Evolutionary conservation across 2,329 filamentous ascomycete genomes (phyloP), one percentile per base, ranked within the genome.

Genomic region (Pezicula neosporulosa): DNA sequence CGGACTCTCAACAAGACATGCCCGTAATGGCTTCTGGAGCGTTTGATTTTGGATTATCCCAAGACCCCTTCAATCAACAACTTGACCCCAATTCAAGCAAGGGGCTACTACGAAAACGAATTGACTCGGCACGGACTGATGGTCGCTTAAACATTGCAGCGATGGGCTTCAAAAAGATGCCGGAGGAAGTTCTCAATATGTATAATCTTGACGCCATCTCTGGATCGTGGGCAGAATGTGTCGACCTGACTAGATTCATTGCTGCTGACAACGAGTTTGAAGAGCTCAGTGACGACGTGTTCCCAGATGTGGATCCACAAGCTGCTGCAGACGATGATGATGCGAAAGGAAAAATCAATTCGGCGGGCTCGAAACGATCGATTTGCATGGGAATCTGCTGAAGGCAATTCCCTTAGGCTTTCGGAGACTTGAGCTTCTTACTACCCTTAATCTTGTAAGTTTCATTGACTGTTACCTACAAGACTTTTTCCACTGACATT

Each of bases 241-340:
- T 97, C 10, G 93, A 97, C 64, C 72, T 97, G 43, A 87, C 86
- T 1, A 84, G 87, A 54, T 84, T 97, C 46, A 82, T 94, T 57
- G 91, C 89, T 6, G 91, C 93, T 8, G 91, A 96, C 64, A 97
- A 99, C 63, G 89, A 96, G 63, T 70, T 99, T 44, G 83, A 89
- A 61, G 75, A 76, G 30, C 76, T 97, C 33, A 80, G 83, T 2
- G 89, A 94, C 16, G 72, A 76, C 2, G 75, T 91, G 16, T 97
- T 97, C 60, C 92, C 93, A 0, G 91, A 97, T 60, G 69, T 77
- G 18, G 74, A 77, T 35, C 76, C 80, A 0, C 73, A 77, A 9
- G 70, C 78, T 38, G 74, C 80, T 16, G 67, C 83, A 37, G 77
- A 81, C 7, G 78, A 84, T 28, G 82, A 87, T 16, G 84, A 87